Conservation (phyloP, 2,329 filamentous ascomycete genomes). For the Periconia macrospinosa region DNA sequence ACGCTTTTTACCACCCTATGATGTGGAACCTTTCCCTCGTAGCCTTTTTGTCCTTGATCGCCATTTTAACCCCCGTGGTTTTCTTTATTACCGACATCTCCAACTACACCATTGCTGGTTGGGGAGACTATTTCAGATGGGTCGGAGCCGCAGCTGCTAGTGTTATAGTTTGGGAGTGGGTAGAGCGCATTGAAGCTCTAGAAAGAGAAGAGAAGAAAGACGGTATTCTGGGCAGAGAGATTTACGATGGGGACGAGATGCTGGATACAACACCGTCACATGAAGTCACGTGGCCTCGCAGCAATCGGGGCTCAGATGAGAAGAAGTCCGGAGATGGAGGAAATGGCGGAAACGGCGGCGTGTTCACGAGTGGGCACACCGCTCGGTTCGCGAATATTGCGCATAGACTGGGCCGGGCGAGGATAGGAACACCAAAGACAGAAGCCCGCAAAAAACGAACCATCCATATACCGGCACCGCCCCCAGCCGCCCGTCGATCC, state of each 20-base stretch:
- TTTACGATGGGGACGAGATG: slow-evolving; percentile 95
- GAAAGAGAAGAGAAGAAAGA: slow-evolving; percentile 94
- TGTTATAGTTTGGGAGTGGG: slow-evolving; percentile 99
- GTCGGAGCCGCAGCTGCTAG: slow-evolving; percentile 92
- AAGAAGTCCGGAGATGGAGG: slow-evolving; percentile 35
- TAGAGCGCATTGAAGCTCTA: slow-evolving; percentile 88
- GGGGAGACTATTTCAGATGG: slow-evolving; percentile 96
- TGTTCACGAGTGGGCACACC: slow-evolving; percentile 27
- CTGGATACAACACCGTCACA: slow-evolving; percentile 67
- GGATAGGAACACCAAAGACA: slow-evolving; percentile 27
- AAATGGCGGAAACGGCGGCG: slow-evolving; percentile 22
- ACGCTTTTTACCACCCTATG: slow-evolving; percentile 85
- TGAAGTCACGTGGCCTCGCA: slow-evolving; percentile 55
- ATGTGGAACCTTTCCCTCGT: slow-evolving; percentile 89
- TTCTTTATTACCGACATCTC: slow-evolving; percentile 93
- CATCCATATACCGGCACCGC: slow-evolving; percentile 37
- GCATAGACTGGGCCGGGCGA: slow-evolving; percentile 30
- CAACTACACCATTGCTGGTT: slow-evolving; percentile 81
- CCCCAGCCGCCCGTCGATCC: slow-evolving; percentile 30
- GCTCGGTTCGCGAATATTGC: slow-evolving; percentile 30
- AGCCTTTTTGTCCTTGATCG: slow-evolving; percentile 73
- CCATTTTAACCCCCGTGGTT: slow-evolving; percentile 85
- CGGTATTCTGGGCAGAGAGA: slow-evolving; percentile 84
- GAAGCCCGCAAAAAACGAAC: slow-evolving; percentile 35
- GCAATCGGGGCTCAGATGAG: slow-evolving; percentile 32